A percentile compares a stretch with the other conserved stretches of the same genome.
Evolutionary conservation across 148 eudicot species (phyloP).

Genomic region (Beta vulgaris): DNA sequence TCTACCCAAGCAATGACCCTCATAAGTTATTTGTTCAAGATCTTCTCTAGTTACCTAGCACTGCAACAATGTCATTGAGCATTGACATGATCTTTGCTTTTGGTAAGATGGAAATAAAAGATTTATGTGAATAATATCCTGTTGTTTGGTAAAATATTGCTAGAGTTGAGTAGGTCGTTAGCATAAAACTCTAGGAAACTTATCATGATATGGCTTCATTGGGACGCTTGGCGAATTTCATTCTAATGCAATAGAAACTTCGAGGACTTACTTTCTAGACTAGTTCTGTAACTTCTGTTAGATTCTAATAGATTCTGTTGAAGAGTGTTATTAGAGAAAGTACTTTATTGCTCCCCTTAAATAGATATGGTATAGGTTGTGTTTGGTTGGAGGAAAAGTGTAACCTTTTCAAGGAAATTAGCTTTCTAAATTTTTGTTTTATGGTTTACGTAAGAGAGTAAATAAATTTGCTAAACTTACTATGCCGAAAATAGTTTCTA

Average conservation of each 20-base stretch:
- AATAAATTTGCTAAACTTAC: too few relatives aligned
- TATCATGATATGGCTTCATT: not conserved
- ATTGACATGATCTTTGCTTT: not conserved
- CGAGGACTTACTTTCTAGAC: not conserved
- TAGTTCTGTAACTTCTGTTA: not conserved
- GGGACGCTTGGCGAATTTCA: not conserved
- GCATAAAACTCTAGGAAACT: not conserved
- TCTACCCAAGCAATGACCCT: not conserved
- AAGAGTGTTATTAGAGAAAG: not conserved
- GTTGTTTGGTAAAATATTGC: not conserved
- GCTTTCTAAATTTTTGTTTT: not conserved
- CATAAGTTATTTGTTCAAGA: not conserved
- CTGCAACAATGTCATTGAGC: not conserved
- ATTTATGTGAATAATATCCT: not conserved
- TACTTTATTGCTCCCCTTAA: too few relatives aligned
- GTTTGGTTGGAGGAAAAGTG: not conserved
- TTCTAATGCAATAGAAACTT: not conserved
- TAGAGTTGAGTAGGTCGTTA: not conserved
- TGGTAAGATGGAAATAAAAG: not conserved
- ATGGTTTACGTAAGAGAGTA: not conserved
- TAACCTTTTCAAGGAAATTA: not conserved
- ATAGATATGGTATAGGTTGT: not conserved
- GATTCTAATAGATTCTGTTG: not conserved
- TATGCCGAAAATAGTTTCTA: too few relatives aligned
- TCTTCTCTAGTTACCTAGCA: not conserved